These are phyloP conservation scores for Hyaloperonospora brassicae DNA, from an alignment of 352 stramenopile species.

Conservation along the genomic window DNA sequence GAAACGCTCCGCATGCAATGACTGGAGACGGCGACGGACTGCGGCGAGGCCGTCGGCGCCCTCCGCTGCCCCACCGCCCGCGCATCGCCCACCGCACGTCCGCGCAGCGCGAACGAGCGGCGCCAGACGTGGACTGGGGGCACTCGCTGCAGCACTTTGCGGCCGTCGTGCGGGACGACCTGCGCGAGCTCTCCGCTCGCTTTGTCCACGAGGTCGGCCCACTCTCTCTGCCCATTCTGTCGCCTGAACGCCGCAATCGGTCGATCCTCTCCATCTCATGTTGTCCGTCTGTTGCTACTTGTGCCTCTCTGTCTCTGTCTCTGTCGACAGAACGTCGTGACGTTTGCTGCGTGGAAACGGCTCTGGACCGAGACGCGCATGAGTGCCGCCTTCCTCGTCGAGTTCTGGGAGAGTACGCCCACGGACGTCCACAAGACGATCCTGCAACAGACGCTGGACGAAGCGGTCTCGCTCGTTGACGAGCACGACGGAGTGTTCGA, in stretches of 20 bases:
- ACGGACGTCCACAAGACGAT: conserved; percentile 47
- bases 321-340: conserved; percentile 19
- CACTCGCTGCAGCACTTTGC: conserved; percentile 35
- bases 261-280: background rate
- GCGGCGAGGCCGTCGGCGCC: conserved; percentile 6
- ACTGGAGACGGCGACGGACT: conserved; percentile 9
- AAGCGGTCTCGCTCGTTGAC: conserved; percentile 35
- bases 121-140: conserved; percentile 25
- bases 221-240: background rate
- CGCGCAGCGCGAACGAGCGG: conserved; percentile 18
- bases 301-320: background rate
- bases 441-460: conserved; percentile 44
- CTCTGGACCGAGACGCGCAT: conserved; percentile 38
- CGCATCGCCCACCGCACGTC: conserved; percentile 8
- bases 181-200: conserved; percentile 30
- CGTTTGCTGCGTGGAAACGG: conserved; percentile 40
- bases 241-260: background rate
- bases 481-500: conserved; percentile 22
- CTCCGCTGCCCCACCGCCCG: conserved; percentile 16
- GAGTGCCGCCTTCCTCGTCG: conserved; percentile 61
- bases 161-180: conserved; percentile 25
- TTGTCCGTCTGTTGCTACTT: background rate
- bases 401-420: conserved; percentile 67
- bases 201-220: conserved; percentile 26
- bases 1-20: conserved; percentile 4